Base-by-base conservation (phyloP, 306 rosid species). In the Hippophae rhamnoides region DNA sequence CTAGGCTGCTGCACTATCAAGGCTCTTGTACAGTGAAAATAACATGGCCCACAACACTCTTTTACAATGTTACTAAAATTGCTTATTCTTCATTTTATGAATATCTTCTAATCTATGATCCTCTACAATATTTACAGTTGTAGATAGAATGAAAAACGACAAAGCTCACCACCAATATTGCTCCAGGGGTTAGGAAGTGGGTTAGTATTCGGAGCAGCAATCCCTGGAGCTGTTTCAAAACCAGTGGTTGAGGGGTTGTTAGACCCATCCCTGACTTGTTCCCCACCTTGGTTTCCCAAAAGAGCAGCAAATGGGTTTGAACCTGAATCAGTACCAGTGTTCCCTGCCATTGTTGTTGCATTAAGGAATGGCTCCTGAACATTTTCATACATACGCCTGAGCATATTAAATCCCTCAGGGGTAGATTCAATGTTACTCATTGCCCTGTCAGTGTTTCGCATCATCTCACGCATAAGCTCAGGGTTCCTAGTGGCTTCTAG, bases 141-240 rank as follows among this genome's bases (percentile, higher is more conserved):
- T 54, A 3, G 38, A 12, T 6, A 67, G 0, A 45, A 10, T 61
- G 25, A n/a, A 66, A 61, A 57, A 42, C 9, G 13, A 40, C 12
- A 47, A 56, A 53, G 59, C 71, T 65, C 67, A 72, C 76, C 73
- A 53, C 65, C 70, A 43, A 71, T 31, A 58, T 52, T 67, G 52
- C 80, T 65, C 88, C 88, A 82, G 3, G 88, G 88, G 63, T 82
- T 82, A 44, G 88, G 88, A 71, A 82, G 88, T 54, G 88, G 88
- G 60, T 82, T 82, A n/a, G 78, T 69, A 66, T 82, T 82, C 6
- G 88, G 88, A 73, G 75, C 76, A 64, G 74, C 65, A 53, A 41
- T 57, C 14, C 80, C 84, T 1, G 78, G 10, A 62, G 70, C 52
- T 54, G 84, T 52, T 48, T 79, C 82, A 54, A 78, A 63, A 58